phyloP scores from a whole-genome alignment of 2,329 filamentous ascomycete genomes.

The Akanthomyces lecanii region DNA sequence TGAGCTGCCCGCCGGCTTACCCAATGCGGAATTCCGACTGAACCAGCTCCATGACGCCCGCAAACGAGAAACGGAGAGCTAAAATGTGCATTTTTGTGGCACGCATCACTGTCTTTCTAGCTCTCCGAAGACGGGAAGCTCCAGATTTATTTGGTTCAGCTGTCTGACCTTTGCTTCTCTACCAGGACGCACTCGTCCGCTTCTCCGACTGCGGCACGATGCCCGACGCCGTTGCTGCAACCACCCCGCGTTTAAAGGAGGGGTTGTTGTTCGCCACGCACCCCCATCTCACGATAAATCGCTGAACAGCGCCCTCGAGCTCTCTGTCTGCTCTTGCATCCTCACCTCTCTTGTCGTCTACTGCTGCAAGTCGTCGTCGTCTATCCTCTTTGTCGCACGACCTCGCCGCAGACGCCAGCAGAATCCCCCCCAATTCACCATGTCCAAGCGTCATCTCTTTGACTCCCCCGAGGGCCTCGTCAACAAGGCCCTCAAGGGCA shows the following conservation, averaged over 20 bases:
- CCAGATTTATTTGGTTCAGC: conserved; percentile 3
- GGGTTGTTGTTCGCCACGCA: background rate
- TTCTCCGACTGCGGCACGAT: conserved; percentile 13
- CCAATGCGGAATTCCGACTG: conserved; percentile 18
- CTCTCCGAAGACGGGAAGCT: conserved; percentile 11
- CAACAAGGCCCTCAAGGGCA: conserved; percentile 46
- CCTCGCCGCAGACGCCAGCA: conserved; percentile 9
- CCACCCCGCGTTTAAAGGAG: background rate
- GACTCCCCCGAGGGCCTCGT: conserved; percentile 50
- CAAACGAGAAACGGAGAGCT: background rate
- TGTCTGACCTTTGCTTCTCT: background rate
- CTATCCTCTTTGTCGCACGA: conserved; percentile 8
- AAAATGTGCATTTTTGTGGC: background rate
- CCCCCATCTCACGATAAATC: conserved; percentile 11
- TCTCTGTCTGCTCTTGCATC: conserved; percentile 7
- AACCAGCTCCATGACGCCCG: background rate
- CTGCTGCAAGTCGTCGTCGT: background rate
- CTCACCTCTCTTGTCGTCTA: background rate
- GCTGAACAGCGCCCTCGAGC: background rate
- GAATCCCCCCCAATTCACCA: conserved; percentile 22
- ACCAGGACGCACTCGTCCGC: background rate
- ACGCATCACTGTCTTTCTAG: background rate
- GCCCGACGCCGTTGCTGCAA: background rate
- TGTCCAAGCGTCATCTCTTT: conserved; percentile 53
- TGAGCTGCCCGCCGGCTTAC: conserved; percentile 15